Base-by-base conservation (phyloP, 2,329 filamentous ascomycete genomes). In the Hortaea werneckii region DNA sequence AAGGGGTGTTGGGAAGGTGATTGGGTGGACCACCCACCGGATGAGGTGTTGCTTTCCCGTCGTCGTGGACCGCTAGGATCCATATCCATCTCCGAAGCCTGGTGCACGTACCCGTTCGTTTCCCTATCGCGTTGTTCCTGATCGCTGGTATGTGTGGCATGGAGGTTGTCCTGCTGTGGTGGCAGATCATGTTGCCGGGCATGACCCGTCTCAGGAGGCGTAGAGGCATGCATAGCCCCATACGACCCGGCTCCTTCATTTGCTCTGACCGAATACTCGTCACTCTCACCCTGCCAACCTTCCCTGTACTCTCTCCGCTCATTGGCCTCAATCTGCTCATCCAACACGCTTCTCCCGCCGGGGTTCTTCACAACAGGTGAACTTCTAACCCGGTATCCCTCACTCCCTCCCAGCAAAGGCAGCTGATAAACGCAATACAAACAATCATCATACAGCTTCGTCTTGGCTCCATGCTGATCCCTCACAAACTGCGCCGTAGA, bases 361-460 rank as follows among this genome's bases (percentile, higher is more conserved):
- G 90, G 89, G 40, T 85, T 94, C 67, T 94, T 95, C 43, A 96
- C 69, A 26, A 94, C 85, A 0, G 92, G 92, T 59, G 89, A 87
- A 62, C 90, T 95, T 57, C 87, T 79, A 27, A 98, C 74, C 27
- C 92, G 76, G 65, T 89, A 95, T 1, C 92, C 90, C 41, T 94
- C 88, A 40, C 74, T 79, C 1, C 90, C 92, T 2, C 87, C 84
- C 44, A 96, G 73, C 11, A 98, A 70, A 5, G 92, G 92, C 29
- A 95, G 71, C 62, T 95, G 89, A 65, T 98, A 98, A 41, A 95
- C 90, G 27, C 83, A 87, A 63, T 98, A 98, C 26, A 98, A 72
- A 61, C 92, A 98, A 65, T 98, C 92, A 65, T 98, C 92, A 67
- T 98, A 98, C 5, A 96, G 75, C 67, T 98, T 98, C 10, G 90